Evolutionary conservation across 352 stramenopile genomes (phyloP).

Genomic region (Pythium diclinum): DNA sequence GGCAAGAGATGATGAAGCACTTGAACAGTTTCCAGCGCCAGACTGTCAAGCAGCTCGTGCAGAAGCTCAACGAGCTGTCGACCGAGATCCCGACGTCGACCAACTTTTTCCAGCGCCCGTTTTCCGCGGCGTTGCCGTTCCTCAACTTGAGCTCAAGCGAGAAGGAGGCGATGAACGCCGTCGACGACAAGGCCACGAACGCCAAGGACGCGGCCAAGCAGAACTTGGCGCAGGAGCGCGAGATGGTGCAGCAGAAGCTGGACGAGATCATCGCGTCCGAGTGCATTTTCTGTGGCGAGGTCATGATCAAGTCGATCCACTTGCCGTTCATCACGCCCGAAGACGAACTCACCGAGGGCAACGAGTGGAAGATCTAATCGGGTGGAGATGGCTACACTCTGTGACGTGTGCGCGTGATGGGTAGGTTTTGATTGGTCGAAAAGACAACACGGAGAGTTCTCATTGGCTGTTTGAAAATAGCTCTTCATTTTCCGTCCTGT

Average conservation of each 20-base stretch:
- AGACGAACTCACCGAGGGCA: constrained; percentile 75
- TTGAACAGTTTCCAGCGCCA: constrained; percentile 87
- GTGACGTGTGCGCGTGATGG: not conserved
- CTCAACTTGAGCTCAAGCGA: constrained; percentile 66
- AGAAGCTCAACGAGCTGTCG: constrained; percentile 85
- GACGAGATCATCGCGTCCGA: constrained; percentile 93
- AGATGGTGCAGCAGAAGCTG: constrained; percentile 91
- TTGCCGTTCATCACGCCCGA: constrained; percentile 89
- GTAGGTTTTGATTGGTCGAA: constrained; percentile 21
- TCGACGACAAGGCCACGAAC: constrained; percentile 40
- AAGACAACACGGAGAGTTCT: not conserved
- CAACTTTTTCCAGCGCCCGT: constrained; percentile 76
- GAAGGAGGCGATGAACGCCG: constrained; percentile 64
- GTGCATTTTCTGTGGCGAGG: constrained; percentile 93
- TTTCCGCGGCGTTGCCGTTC: constrained; percentile 52
- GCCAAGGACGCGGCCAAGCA: constrained; percentile 68
- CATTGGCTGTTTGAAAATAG: constrained; percentile 15
- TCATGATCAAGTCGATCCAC: constrained; percentile 95
- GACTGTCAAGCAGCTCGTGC: constrained; percentile 87
- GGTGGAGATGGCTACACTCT: constrained; percentile 6
- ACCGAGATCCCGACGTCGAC: constrained; percentile 64
- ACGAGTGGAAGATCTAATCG: constrained; percentile 81
- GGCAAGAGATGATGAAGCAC: constrained; percentile 88
- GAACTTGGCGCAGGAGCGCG: constrained; percentile 76
- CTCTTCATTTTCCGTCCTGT: not conserved